Conservation (phyloP, 2,329 filamentous ascomycete species). For the Fusarium abutilonis region DNA sequence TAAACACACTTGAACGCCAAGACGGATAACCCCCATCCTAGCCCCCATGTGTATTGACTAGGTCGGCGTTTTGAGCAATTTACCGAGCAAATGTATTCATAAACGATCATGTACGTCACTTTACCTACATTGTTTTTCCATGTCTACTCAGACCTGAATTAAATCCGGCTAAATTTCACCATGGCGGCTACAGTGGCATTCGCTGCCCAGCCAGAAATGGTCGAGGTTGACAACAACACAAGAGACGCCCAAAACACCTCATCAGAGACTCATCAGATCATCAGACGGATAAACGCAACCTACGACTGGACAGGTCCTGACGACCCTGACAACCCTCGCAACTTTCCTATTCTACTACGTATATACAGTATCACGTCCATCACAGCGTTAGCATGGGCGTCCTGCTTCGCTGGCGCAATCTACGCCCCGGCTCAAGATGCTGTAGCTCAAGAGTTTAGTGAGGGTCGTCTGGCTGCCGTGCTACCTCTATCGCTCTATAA, state of each 20-base stretch:
- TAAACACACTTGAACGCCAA: not conserved
- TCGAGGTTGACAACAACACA: not conserved
- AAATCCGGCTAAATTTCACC: too few relatives aligned
- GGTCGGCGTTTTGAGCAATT: not conserved
- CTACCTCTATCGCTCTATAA: slow-evolving; percentile 26
- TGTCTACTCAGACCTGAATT: too few relatives aligned
- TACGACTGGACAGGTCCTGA: slow-evolving; percentile 28
- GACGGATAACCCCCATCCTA: too few relatives aligned
- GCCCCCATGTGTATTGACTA: too few relatives aligned
- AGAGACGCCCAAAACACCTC: not conserved
- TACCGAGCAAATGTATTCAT: slow-evolving; percentile 1
- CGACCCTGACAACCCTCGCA: slow-evolving; percentile 29
- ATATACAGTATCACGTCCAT: slow-evolving; percentile 19
- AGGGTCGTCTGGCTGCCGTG: not conserved
- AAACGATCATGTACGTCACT: not conserved
- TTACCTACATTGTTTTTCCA: too few relatives aligned
- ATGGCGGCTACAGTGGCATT: not conserved
- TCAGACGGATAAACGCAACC: slow-evolving; percentile 30
- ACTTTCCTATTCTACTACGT: slow-evolving; percentile 8
- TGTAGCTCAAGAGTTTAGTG: slow-evolving; percentile 6
- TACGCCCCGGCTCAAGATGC: slow-evolving; percentile 23
- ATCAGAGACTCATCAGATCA: slow-evolving; percentile 3
- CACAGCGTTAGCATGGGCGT: slow-evolving; percentile 10
- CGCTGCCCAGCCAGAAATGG: slow-evolving; percentile 6
- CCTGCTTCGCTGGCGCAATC: slow-evolving; percentile 19